Evolutionary conservation across 2,329 filamentous ascomycete genomes (phyloP).

Genomic region (Penicillium verrucosum): DNA sequence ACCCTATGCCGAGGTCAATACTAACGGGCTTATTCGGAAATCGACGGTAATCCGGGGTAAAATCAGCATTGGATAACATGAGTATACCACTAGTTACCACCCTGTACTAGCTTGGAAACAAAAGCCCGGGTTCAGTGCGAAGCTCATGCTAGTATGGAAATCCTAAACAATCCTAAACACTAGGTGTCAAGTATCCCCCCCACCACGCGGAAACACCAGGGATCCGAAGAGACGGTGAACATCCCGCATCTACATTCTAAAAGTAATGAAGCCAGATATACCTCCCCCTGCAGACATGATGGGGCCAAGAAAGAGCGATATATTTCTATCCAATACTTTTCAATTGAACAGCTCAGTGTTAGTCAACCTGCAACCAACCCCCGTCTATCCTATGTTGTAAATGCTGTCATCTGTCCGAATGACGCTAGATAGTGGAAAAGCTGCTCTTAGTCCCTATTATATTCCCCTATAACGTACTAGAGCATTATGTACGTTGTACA

Average conservation of each 20-base stretch:
- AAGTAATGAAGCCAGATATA: neutral
- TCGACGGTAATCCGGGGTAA: constrained; percentile 7
- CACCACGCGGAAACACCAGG: neutral
- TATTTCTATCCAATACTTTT: neutral
- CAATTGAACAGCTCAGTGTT: neutral
- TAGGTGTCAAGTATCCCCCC: neutral
- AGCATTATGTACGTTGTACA: constrained; percentile 2
- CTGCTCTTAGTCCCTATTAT: neutral
- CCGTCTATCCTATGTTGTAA: neutral
- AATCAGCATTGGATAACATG: neutral
- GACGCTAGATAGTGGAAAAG: constrained; percentile 1
- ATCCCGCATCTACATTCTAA: neutral
- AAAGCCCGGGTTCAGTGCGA: neutral
- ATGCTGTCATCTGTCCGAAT: neutral
- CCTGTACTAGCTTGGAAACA: neutral
- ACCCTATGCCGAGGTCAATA: neutral
- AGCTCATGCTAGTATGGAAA: neutral
- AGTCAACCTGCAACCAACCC: neutral
- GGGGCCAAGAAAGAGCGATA: neutral
- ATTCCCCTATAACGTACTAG: constrained; percentile 3
- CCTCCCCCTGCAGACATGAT: neutral
- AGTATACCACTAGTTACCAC: neutral
- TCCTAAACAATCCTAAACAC: constrained; percentile 1
- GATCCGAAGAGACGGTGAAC: constrained; percentile 5
- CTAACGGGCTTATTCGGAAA: constrained; percentile 1